Conservation (phyloP, 345 rosid species). For the Bruguiera sexangula region DNA sequence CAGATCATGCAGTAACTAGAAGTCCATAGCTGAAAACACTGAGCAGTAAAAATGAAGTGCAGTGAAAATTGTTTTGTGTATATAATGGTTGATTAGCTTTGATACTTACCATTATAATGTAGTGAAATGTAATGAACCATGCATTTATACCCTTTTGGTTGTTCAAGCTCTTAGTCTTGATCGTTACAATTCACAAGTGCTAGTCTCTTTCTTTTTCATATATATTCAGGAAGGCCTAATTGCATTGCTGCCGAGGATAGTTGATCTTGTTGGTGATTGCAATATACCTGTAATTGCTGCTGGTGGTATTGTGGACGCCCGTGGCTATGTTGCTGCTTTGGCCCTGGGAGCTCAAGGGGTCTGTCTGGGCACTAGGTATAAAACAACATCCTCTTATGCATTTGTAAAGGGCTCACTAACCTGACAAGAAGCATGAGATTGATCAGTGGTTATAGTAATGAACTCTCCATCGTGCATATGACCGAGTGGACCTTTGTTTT, state of each 20-base stretch:
- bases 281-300: constrained; percentile 83
- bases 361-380: constrained; percentile 83
- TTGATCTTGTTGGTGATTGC: constrained; percentile 54
- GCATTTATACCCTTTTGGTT: no score
- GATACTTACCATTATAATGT: no score
- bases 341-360: constrained; percentile 86
- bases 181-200: not conserved
- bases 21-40: no score
- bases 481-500: no score
- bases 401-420: not conserved
- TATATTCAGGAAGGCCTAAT: constrained; percentile 55
- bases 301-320: constrained; percentile 73
- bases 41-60: no score
- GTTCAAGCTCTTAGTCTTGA: not conserved
- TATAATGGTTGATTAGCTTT: no score
- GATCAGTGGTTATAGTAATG: no score
- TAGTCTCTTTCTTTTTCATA: not conserved
- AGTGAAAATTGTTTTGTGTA: no score
- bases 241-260: constrained; percentile 72
- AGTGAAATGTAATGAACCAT: no score
- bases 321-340: constrained; percentile 85
- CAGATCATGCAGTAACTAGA: no score
- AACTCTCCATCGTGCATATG: no score
- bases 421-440: not conserved
- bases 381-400: not conserved